Conservation (phyloP, 164 flowering plant genomes). For the Aristolochia contorta region DNA sequence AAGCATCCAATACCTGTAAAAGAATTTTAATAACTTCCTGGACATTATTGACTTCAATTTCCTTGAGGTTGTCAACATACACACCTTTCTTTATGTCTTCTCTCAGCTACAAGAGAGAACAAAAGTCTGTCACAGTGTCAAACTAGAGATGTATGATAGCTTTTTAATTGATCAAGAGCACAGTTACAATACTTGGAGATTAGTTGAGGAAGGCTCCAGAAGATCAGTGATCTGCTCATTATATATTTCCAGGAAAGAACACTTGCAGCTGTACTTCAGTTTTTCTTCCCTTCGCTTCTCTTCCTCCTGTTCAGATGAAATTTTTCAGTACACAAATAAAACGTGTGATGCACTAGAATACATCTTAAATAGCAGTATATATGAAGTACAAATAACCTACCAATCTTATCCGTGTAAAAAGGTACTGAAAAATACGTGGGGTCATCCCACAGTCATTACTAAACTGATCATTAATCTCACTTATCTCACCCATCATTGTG, state of each 20-base stretch:
- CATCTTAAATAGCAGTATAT: neutral
- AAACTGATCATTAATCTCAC: conserved; percentile 38
- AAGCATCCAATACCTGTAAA: conserved; percentile 30
- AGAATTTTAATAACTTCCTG: conserved; percentile 61
- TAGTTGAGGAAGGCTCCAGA: conserved; percentile 73
- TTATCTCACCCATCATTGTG: conserved; percentile 91
- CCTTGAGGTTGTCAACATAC: conserved; percentile 78
- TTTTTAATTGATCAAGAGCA: neutral
- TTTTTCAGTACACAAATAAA: neutral
- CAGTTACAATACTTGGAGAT: conserved; percentile 50
- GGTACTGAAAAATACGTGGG: conserved; percentile 74
- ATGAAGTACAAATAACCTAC: conserved; percentile 19
- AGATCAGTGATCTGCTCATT: conserved; percentile 95
- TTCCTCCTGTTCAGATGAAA: conserved; percentile 46
- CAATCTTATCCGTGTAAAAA: conserved; percentile 52
- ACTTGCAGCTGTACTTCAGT: conserved; percentile 71
- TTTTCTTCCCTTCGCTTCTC: conserved; percentile 54
- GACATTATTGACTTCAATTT: conserved; percentile 48
- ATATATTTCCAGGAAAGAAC: conserved; percentile 89
- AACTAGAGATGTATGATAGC: conserved; percentile 1
- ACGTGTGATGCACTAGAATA: neutral
- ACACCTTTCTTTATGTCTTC: conserved; percentile 85
- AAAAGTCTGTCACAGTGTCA: conserved; percentile 1
- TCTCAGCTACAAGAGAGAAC: conserved; percentile 49
- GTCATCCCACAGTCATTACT: conserved; percentile 69